Evolutionary conservation across 495 filamentous ascomycete genomes (phyloP).

Genomic region (Hyaloscypha finlandica): DNA sequence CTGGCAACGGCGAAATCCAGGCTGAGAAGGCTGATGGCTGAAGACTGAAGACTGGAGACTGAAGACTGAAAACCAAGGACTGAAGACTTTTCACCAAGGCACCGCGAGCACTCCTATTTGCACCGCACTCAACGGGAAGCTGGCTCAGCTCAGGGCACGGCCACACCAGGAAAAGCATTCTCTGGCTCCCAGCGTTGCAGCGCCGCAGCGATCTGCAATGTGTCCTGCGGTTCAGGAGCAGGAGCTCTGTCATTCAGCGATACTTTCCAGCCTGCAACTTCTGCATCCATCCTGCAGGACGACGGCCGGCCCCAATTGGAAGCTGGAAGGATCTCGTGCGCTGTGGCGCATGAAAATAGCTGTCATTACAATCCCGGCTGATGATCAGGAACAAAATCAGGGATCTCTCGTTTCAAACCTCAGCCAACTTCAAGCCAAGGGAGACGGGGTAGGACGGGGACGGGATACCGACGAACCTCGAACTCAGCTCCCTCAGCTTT

Average conservation of each 20-base stretch:
- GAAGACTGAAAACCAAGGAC: not conserved
- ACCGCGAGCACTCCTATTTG: not conserved
- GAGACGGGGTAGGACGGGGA: not conserved
- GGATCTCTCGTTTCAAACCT: slow-evolving; percentile 2
- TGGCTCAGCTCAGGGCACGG: not conserved
- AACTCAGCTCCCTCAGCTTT: too few species aligned
- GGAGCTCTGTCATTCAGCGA: not conserved
- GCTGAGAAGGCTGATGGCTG: not conserved
- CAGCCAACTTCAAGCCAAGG: slow-evolving; percentile 1
- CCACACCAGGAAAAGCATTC: not conserved
- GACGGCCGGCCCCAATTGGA: not conserved
- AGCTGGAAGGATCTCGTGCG: not conserved
- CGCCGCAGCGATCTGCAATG: not conserved
- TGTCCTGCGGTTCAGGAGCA: not conserved
- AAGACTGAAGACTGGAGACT: not conserved
- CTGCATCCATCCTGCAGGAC: not conserved
- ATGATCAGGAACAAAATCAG: slow-evolving; percentile 15
- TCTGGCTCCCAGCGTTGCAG: not conserved
- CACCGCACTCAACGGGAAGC: not conserved
- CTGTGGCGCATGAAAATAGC: slow-evolving; percentile 13
- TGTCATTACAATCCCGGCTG: slow-evolving; percentile 18
- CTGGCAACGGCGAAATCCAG: not conserved
- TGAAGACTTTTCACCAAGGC: not conserved
- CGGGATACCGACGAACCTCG: not conserved
- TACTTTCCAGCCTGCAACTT: not conserved